phyloP scores from a whole-genome alignment of 2,329 filamentous ascomycete species.

The Fusarium bulbicola region DNA sequence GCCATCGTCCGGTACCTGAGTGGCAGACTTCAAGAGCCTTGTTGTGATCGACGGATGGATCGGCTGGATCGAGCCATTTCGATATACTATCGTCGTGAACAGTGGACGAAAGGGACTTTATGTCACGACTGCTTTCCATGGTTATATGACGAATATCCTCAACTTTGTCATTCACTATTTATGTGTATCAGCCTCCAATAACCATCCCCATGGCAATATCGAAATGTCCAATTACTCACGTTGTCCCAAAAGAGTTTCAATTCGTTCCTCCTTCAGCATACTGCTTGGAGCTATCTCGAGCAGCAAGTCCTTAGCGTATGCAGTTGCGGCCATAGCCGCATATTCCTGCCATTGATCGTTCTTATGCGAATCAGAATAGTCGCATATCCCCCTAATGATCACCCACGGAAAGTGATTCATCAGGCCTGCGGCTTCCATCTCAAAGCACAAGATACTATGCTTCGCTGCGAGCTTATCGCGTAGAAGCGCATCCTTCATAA shows the following conservation, averaged over 20 bases:
- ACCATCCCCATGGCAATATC: fast-evolving
- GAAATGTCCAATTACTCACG: fast-evolving
- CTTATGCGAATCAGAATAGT: neutral
- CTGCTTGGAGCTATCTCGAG: neutral
- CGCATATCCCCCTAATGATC: fast-evolving
- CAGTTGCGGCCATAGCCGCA: fast-evolving
- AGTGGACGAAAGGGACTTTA: fast-evolving
- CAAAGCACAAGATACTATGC: neutral
- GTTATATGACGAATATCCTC: fast-evolving
- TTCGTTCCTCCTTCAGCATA: fast-evolving
- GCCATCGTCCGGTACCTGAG: fast-evolving
- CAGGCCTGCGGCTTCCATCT: fast-evolving
- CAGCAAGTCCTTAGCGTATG: fast-evolving
- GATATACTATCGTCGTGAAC: fast-evolving
- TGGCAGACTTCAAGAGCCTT: fast-evolving
- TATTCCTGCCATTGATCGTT: fast-evolving
- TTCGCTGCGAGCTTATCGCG: fast-evolving
- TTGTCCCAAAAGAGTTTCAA: fast-evolving
- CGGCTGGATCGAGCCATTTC: fast-evolving
- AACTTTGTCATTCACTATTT: fast-evolving
- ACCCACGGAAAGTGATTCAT: neutral
- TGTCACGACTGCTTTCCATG: fast-evolving
- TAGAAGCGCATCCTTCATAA: neutral
- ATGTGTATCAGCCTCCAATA: neutral
- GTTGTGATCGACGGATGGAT: fast-evolving